Evolutionary conservation across 139 green algal genomes (phyloP).

Genomic region (Penium margaritaceum): DNA sequence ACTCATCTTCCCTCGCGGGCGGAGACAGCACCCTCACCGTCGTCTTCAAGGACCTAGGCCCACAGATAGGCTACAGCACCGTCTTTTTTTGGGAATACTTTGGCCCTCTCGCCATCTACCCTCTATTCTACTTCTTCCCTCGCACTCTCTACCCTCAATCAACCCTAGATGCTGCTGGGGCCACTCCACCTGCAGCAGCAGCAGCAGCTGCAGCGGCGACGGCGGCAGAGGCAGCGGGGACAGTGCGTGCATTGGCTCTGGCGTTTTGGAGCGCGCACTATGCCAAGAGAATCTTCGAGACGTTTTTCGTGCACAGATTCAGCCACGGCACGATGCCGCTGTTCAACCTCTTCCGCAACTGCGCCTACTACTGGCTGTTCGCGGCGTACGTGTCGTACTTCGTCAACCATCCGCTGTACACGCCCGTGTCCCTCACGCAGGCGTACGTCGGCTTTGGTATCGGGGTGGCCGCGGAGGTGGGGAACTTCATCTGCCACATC

Average conservation of each 20-base stretch:
- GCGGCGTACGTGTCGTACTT: slow-evolving; percentile 89
- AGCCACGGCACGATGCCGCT: slow-evolving; percentile 84
- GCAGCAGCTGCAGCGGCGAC: too few species aligned
- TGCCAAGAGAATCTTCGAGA: slow-evolving; percentile 89
- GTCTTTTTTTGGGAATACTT: slow-evolving; percentile 99
- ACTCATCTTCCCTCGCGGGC: slow-evolving; percentile 51
- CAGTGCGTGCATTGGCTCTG: too few species aligned
- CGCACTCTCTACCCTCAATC: too few species aligned
- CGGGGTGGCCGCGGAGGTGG: slow-evolving; percentile 50
- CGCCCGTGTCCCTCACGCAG: slow-evolving; percentile 40
- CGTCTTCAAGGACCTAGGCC: slow-evolving; percentile 84
- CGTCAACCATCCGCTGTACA: slow-evolving; percentile 95
- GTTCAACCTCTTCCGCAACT: slow-evolving; percentile 91
- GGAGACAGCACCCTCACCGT: slow-evolving; percentile 54
- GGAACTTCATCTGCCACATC: slow-evolving; percentile 66
- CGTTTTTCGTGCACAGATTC: slow-evolving; percentile 85
- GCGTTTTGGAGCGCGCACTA: slow-evolving; percentile 95
- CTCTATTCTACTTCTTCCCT: slow-evolving; percentile 75
- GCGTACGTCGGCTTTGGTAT: slow-evolving; percentile 43
- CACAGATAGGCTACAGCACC: slow-evolving; percentile 74
- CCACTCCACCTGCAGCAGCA: too few species aligned
- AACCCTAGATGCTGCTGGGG: too few species aligned
- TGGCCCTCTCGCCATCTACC: slow-evolving; percentile 84
- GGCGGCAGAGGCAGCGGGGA: too few species aligned
- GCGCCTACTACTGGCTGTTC: slow-evolving; percentile 88